phyloP scores from a whole-genome alignment of 1,284 basidiomycete genomes.

The Ganoderma leucocontextum region DNA sequence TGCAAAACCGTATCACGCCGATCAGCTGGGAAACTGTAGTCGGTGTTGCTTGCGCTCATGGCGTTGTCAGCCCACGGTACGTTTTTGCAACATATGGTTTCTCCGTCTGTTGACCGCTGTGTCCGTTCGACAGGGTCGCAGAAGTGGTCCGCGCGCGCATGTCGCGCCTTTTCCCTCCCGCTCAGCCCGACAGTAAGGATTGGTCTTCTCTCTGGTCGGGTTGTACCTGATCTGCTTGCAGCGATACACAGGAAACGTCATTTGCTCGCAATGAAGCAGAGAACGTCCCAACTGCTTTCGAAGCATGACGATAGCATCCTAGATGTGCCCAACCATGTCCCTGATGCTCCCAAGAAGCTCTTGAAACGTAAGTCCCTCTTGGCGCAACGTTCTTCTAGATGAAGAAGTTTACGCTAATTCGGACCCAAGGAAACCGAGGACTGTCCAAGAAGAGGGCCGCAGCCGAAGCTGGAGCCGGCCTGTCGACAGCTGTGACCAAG shows the following conservation, averaged over 20 bases:
- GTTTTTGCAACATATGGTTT: slow-evolving; percentile 32
- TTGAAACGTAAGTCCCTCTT: slow-evolving; percentile 25
- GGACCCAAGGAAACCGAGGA: slow-evolving; percentile 25
- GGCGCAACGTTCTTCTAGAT: neutral
- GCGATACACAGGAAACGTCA: slow-evolving; percentile 25
- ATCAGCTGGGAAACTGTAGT: slow-evolving; percentile 60
- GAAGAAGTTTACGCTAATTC: too few species aligned
- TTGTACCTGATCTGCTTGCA: slow-evolving; percentile 9
- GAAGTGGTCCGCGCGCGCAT: slow-evolving; percentile 38
- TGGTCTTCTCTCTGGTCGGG: neutral
- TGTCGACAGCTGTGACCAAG: slow-evolving; percentile 1
- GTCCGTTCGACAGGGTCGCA: neutral
- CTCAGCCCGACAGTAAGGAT: slow-evolving; percentile 29
- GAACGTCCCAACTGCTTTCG: slow-evolving; percentile 15
- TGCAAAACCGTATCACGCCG: slow-evolving; percentile 60
- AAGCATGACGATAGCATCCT: slow-evolving; percentile 26
- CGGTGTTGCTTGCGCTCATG: slow-evolving; percentile 50
- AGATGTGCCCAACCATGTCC: neutral
- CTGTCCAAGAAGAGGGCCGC: slow-evolving; percentile 28
- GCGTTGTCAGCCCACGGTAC: slow-evolving; percentile 50
- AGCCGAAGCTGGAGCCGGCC: neutral
- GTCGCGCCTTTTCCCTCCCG: slow-evolving; percentile 30
- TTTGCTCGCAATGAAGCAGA: slow-evolving; percentile 10
- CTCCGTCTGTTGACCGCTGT: neutral
- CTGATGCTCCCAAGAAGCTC: neutral